Conservation (phyloP, 352 stramenopile genomes). For the Globisporangium sylvaticum region DNA sequence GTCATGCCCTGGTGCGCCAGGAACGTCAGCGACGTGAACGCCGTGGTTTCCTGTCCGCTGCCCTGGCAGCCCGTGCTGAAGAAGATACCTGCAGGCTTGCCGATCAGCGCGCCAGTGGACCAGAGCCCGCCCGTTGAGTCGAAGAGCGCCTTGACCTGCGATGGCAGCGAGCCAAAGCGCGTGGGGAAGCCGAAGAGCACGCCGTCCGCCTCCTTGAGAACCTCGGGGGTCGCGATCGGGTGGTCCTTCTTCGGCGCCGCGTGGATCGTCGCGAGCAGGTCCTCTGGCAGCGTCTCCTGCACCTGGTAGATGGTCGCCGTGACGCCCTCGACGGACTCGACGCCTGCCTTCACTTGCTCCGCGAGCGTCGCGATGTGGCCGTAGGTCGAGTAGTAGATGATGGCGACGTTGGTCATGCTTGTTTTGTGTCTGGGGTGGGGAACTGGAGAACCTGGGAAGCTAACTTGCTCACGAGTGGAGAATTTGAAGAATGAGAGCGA, state of each 20-base stretch:
- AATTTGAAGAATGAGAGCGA: neutral
- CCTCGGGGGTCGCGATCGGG: slow-evolving; percentile 48
- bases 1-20: slow-evolving; percentile 79
- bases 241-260: slow-evolving; percentile 58
- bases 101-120: slow-evolving; percentile 52
- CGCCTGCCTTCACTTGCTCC: slow-evolving; percentile 51
- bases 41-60: slow-evolving; percentile 77
- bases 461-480: neutral
- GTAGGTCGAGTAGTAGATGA: slow-evolving; percentile 81
- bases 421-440: neutral
- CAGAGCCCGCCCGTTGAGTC: slow-evolving; percentile 65
- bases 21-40: slow-evolving; percentile 60
- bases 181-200: slow-evolving; percentile 86
- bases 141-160: slow-evolving; percentile 80
- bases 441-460: neutral
- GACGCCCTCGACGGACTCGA: slow-evolving; percentile 52
- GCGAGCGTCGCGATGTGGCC: slow-evolving; percentile 66
- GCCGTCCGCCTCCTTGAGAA: slow-evolving; percentile 61
- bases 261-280: slow-evolving; percentile 64
- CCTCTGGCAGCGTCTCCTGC: slow-evolving; percentile 65
- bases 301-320: slow-evolving; percentile 59
- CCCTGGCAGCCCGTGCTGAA: slow-evolving; percentile 54
- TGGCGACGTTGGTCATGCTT: slow-evolving; percentile 56
- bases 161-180: slow-evolving; percentile 65
- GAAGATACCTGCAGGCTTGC: slow-evolving; percentile 75